Percentiles rank a stretch among this genome's conserved stretches.
Evolutionary conservation across 768 basidiomycete genomes (phyloP).

Genomic region (Crepidotus variabilis): DNA sequence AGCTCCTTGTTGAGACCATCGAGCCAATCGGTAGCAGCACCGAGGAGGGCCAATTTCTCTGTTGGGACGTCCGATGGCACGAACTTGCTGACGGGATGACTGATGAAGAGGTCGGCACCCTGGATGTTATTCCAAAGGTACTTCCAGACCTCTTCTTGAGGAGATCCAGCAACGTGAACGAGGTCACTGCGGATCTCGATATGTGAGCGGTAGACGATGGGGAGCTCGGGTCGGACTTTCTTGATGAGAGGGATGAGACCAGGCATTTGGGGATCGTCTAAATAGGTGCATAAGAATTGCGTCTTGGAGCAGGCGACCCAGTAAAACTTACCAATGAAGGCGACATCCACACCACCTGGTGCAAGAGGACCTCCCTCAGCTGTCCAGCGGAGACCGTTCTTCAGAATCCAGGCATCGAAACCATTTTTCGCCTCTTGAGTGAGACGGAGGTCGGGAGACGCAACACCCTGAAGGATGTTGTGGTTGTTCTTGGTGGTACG

Average conservation of each 20-base stretch:
- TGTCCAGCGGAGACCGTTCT: slow-evolving; percentile 88
- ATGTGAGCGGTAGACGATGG: slow-evolving; percentile 92
- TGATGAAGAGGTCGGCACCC: slow-evolving; percentile 87
- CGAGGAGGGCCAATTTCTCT: slow-evolving; percentile 67
- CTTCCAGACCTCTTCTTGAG: slow-evolving; percentile 91
- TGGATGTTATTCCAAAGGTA: slow-evolving; percentile 94
- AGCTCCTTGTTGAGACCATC: slow-evolving; percentile 95
- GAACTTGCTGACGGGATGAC: slow-evolving; percentile 92
- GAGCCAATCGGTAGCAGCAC: slow-evolving; percentile 87
- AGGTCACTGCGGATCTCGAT: slow-evolving; percentile 92
- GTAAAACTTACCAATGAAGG: slow-evolving; percentile 70
- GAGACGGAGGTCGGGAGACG: slow-evolving; percentile 71
- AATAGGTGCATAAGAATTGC: background rate
- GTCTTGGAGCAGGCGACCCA: background rate
- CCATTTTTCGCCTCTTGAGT: slow-evolving; percentile 73
- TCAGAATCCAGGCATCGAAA: slow-evolving; percentile 86
- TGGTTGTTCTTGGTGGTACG: slow-evolving; percentile 95
- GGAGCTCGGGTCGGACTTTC: slow-evolving; percentile 77
- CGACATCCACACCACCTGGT: slow-evolving; percentile 79
- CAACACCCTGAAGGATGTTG: slow-evolving; percentile 93
- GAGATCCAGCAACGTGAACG: slow-evolving; percentile 74
- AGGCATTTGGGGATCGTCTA: slow-evolving; percentile 90
- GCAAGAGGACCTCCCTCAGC: slow-evolving; percentile 82
- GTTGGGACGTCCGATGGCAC: slow-evolving; percentile 82
- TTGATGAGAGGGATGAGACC: slow-evolving; percentile 92